phyloP scores from a whole-genome alignment of 768 basidiomycete genomes.

The Mycena vitilis region DNA sequence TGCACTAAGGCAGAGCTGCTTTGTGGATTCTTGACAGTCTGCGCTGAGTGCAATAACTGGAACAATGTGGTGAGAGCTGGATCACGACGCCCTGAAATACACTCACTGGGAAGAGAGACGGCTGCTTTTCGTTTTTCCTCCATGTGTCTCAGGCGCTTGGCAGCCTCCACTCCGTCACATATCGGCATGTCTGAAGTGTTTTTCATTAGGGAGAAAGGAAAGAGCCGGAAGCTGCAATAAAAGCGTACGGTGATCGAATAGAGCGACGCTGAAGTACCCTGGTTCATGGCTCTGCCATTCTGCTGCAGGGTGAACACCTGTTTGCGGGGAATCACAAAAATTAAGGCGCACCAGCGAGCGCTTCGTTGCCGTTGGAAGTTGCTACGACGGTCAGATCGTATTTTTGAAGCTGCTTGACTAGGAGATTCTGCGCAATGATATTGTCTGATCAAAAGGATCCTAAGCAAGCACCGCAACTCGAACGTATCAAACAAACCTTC shows the following conservation, averaged over 20 bases:
- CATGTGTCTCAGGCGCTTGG: slow-evolving; percentile 69
- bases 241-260: slow-evolving; percentile 79
- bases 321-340: background rate
- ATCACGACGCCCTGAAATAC: background rate
- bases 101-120: slow-evolving; percentile 67
- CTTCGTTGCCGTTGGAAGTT: slow-evolving; percentile 77
- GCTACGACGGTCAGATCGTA: slow-evolving; percentile 70
- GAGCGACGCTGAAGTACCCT: slow-evolving; percentile 74
- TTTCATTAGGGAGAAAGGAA: slow-evolving; percentile 1
- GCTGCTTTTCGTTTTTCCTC: slow-evolving; percentile 68
- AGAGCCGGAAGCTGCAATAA: background rate
- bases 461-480: background rate
- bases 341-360: slow-evolving; percentile 59
- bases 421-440: slow-evolving; percentile 73
- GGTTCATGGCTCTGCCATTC: slow-evolving; percentile 79
- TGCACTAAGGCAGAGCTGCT: slow-evolving; percentile 78
- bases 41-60: slow-evolving; percentile 80
- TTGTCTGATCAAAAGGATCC: slow-evolving; percentile 60
- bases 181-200: slow-evolving; percentile 71
- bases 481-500: slow-evolving; percentile 60
- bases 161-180: slow-evolving; percentile 81
- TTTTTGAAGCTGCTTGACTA: slow-evolving; percentile 75
- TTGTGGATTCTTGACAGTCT: slow-evolving; percentile 82
- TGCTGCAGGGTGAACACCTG: slow-evolving; percentile 37
- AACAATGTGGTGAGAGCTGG: background rate